These are phyloP conservation scores for Wickerhamomyces chambardii DNA, from an alignment of 805 yeast genomes.

Conservation along the genomic window DNA sequence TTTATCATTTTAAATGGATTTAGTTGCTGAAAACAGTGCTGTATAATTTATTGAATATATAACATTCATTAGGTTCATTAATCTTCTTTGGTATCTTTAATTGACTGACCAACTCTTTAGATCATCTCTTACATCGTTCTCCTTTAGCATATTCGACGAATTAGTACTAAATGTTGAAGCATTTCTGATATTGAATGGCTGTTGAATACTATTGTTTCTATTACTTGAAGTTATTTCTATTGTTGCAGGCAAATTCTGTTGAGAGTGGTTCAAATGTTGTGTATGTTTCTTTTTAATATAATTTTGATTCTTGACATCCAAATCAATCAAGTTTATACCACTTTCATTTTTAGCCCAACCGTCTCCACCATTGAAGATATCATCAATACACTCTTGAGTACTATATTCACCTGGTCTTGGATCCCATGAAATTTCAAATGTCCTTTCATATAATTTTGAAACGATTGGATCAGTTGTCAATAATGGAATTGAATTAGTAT, in stretches of 20 bases:
- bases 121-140: constrained; percentile 22
- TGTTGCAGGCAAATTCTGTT: no score
- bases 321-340: constrained; percentile 31
- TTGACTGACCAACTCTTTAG: constrained; percentile 31
- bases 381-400: constrained; percentile 67
- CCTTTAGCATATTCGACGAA: constrained; percentile 8
- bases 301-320: constrained; percentile 9
- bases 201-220: no score
- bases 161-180: not conserved
- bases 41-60: no score
- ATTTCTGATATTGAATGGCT: no score
- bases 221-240: no score
- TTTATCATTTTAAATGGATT: no score
- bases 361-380: constrained; percentile 63
- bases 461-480: constrained; percentile 36
- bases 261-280: no score
- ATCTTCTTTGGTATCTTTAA: no score
- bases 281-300: not conserved
- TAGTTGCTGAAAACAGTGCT: no score
- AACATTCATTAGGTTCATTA: no score
- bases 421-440: constrained; percentile 58
- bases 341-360: constrained; percentile 53
- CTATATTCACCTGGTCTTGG: constrained; percentile 43
- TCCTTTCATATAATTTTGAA: constrained; percentile 38
- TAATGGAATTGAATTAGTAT: constrained; percentile 1